Evolutionary conservation across 2,329 filamentous ascomycete species (phyloP), one percentile per base, ranked within the genome.

Genomic region (Lomentospora prolificans): DNA sequence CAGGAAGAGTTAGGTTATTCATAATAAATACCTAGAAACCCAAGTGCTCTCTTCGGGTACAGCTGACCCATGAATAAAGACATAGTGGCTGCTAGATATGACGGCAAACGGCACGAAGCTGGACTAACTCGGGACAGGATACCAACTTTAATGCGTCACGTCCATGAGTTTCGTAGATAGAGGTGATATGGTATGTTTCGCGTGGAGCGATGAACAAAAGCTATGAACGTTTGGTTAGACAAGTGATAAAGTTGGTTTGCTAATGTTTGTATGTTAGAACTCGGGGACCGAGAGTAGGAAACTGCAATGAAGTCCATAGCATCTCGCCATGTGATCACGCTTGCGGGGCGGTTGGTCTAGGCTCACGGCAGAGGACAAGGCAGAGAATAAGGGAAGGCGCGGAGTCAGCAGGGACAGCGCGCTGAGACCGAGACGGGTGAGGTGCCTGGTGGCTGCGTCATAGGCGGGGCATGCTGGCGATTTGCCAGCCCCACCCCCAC

Each of bases 31-130:
- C 74, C 67, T 4, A 85, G 72, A 60, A 83, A 83, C n/a, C 85
- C 83, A 59, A 87, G 70, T 22, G 79, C 83, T 64, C 81, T 78
- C 28, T 84, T 83, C 17, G 86, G 86, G 66, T 82, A 75, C 31
- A 89, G 80, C 66, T 85, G 81, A 56, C 82, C 82, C 30, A 71
- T 74, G 63, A 81, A 79, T 51, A 79, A 70, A 48, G 77, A 73
- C 75, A 74, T 74, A 61, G 53, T 61, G 60, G 48, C 50, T 27
- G 54, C 57, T 53, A 46, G 51, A 7, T 4, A 36, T 51, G 44
- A n/a, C 28, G 14, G 17, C 53, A 8, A 25, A 28, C 14, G 46
- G n/a, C n/a, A 5, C 6, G 3, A 10, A 50, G n/a, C n/a, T n/a
- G 22, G n/a, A 14, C 27, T 50, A 27, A 25, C 19, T n/a, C n/a